A percentile compares a stretch with the other conserved stretches of the same genome.
Evolutionary conservation across 495 filamentous ascomycete genomes (phyloP).

Genomic region (Annulohypoxylon nitens): DNA sequence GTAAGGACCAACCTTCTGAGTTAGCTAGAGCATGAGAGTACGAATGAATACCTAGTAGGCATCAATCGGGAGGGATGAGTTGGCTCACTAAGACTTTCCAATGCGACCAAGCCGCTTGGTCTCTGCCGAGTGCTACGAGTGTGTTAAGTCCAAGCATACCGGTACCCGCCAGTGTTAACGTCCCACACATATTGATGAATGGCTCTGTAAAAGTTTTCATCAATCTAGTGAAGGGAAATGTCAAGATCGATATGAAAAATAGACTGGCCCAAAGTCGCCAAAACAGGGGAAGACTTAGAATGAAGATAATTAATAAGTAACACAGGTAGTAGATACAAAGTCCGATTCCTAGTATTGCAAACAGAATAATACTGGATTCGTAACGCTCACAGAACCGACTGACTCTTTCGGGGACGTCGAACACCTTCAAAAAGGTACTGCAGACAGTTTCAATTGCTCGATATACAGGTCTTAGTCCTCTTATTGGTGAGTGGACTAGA

Average conservation of each 20-base stretch:
- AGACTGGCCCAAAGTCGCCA: background rate
- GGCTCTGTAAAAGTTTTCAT: background rate
- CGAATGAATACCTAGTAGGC: background rate
- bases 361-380: background rate
- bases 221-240: background rate
- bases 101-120: constrained; percentile 2
- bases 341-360: background rate
- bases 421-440: background rate
- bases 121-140: background rate
- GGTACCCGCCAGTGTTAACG: background rate
- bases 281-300: constrained; percentile 2
- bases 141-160: background rate
- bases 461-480: constrained; percentile 1
- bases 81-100: background rate
- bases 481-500: background rate
- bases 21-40: background rate
- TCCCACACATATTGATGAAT: background rate
- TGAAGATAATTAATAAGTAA: background rate
- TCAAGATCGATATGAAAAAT: background rate
- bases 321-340: background rate
- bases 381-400: background rate
- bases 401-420: background rate
- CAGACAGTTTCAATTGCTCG: background rate
- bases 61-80: background rate
- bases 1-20: background rate